A percentile compares a stretch with the other conserved stretches of the same genome.
Conservation (phyloP, 2,329 filamentous ascomycete genomes). For the Fusarium sp. region DNA sequence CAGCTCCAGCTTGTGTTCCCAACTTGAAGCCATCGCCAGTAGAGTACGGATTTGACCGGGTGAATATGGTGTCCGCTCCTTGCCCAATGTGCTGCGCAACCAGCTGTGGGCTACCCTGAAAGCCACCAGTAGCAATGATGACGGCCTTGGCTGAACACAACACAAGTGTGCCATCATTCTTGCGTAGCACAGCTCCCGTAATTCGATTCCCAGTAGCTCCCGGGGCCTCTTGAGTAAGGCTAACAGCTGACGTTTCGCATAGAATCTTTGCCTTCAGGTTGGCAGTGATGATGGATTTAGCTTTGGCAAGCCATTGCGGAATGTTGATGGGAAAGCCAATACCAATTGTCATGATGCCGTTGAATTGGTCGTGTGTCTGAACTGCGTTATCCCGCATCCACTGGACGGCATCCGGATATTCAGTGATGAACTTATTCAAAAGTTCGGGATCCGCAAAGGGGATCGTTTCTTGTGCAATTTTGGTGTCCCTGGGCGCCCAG, state of each 20-base stretch:
- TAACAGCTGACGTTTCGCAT: conserved; percentile 15
- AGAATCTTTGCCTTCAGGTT: not conserved
- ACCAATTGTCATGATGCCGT: conserved; percentile 29
- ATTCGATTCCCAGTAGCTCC: conserved; percentile 8
- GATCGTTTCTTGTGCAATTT: conserved; percentile 11
- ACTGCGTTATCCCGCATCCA: conserved; percentile 27
- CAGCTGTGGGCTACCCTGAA: conserved; percentile 24
- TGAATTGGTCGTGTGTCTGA: conserved; percentile 22
- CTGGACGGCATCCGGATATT: conserved; percentile 20
- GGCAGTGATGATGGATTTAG: conserved; percentile 18
- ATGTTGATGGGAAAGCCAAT: conserved; percentile 28
- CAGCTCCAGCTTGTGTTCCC: conserved; percentile 13
- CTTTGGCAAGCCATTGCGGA: conserved; percentile 23
- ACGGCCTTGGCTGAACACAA: conserved; percentile 17
- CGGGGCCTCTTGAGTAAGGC: conserved; percentile 1
- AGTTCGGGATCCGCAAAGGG: conserved; percentile 19
- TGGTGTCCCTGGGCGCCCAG: conserved; percentile 17
- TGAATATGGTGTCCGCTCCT: conserved; percentile 23
- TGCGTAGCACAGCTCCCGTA: conserved; percentile 10
- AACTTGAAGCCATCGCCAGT: conserved; percentile 27
- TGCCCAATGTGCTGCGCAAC: conserved; percentile 16
- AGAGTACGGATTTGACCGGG: conserved; percentile 25
- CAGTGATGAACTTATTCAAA: conserved; percentile 13
- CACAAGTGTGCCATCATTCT: not conserved
- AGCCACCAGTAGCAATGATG: conserved; percentile 28